phyloP scores from a whole-genome alignment of 306 rosid genomes.

The Sechiopsis laciniata region DNA sequence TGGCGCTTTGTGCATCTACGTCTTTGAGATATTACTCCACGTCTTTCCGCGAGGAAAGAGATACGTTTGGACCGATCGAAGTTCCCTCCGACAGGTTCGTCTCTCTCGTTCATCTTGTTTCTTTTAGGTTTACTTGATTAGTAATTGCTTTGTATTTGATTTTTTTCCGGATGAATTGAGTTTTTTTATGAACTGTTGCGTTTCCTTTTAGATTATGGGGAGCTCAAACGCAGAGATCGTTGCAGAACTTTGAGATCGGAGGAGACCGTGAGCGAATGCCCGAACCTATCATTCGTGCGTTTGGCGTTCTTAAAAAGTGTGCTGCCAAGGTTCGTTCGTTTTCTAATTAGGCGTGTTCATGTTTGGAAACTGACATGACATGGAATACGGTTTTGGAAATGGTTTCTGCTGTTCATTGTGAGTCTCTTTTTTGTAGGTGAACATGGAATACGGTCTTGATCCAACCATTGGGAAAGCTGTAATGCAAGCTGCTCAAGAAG shows the following conservation, averaged over 20 bases:
- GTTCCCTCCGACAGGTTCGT: conserved; percentile 88
- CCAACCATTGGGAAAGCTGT: conserved; percentile 75
- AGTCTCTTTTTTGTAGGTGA: conserved; percentile 49
- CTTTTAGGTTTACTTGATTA: background rate
- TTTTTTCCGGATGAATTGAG: background rate
- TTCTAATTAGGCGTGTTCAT: background rate
- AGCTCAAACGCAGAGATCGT: conserved; percentile 89
- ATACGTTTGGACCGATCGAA: conserved; percentile 88
- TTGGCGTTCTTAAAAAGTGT: conserved; percentile 80
- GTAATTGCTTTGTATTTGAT: background rate
- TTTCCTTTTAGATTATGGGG: conserved; percentile 70
- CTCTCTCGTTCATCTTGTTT: background rate
- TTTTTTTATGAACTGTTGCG: background rate
- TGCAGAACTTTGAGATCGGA: conserved; percentile 93
- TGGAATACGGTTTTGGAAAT: no score
- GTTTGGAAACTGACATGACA: background rate
- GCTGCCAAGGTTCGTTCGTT: conserved; percentile 62
- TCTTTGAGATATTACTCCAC: conserved; percentile 51
- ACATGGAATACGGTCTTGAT: conserved; percentile 89
- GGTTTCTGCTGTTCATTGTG: background rate
- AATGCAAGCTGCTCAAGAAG: conserved; percentile 91
- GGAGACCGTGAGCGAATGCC: conserved; percentile 98
- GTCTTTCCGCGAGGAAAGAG: conserved; percentile 79
- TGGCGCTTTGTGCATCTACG: conserved; percentile 39
- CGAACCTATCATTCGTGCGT: conserved; percentile 87